Evolutionary conservation across 2,329 filamentous ascomycete species (phyloP).

Genomic region (Fusarium marasasianum): DNA sequence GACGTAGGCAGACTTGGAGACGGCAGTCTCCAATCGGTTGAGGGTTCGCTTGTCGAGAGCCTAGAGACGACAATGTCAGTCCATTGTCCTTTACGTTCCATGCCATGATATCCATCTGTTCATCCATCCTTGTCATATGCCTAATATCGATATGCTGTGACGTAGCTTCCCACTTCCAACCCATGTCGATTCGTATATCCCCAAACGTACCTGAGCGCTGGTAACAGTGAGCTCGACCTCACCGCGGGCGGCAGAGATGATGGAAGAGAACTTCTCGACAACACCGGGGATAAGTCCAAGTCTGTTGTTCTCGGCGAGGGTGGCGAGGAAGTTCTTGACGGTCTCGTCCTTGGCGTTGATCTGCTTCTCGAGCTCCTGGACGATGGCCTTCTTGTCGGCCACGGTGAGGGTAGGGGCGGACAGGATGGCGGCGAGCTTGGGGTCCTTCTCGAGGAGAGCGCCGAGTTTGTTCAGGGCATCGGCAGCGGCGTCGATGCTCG

Average conservation of each 20-base stretch:
- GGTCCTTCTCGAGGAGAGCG: constrained; percentile 80
- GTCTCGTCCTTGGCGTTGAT: constrained; percentile 79
- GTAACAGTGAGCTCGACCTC: constrained; percentile 95
- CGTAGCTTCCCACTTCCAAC: constrained; percentile 16
- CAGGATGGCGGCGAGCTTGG: constrained; percentile 82
- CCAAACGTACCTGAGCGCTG: constrained; percentile 78
- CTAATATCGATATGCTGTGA: neutral
- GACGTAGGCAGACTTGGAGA: constrained; percentile 89
- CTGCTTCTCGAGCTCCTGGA: constrained; percentile 88
- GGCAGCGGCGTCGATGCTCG: constrained; percentile 84
- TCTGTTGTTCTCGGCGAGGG: constrained; percentile 96
- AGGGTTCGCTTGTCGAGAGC: constrained; percentile 89
- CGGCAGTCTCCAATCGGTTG: constrained; percentile 83
- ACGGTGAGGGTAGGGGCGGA: constrained; percentile 79
- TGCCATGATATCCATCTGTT: neutral
- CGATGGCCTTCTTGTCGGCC: constrained; percentile 85
- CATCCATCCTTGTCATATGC: constrained; percentile 1
- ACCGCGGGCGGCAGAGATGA: constrained; percentile 89
- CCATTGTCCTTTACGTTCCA: neutral
- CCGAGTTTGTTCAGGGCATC: constrained; percentile 79
- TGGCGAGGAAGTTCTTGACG: constrained; percentile 91
- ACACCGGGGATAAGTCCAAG: constrained; percentile 84
- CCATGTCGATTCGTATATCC: constrained; percentile 2
- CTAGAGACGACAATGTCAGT: constrained; percentile 54
- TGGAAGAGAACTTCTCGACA: constrained; percentile 83